Evolutionary conservation across 129 eudicot species (phyloP).

Genomic region (Kitagawia praeruptora): DNA sequence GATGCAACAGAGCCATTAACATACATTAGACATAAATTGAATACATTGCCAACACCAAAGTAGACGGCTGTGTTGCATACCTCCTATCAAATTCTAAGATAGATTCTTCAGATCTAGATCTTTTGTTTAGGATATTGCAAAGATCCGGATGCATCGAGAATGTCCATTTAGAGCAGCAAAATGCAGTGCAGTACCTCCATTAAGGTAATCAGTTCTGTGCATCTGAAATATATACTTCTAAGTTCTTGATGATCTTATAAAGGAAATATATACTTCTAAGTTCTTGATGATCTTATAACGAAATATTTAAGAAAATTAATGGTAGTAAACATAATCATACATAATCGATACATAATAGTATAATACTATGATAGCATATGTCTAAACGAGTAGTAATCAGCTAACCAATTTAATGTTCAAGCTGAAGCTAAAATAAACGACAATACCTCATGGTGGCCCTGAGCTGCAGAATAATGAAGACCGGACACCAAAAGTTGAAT

Average conservation of each 20-base stretch:
- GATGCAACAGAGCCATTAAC: constrained; percentile 8
- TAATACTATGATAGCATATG: neutral
- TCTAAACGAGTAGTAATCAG: neutral
- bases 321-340: constrained; percentile 36
- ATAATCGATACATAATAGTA: constrained; percentile 19
- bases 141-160: constrained; percentile 76
- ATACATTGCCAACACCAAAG: neutral
- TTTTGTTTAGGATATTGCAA: constrained; percentile 47
- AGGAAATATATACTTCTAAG: constrained; percentile 13
- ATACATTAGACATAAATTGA: neutral
- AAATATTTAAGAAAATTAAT: constrained; percentile 9
- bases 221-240: constrained; percentile 41
- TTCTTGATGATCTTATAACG: constrained; percentile 3
- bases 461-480: constrained; percentile 93
- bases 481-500: constrained; percentile 78
- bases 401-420: neutral
- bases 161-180: constrained; percentile 96
- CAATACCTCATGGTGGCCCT: constrained; percentile 97
- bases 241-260: constrained; percentile 10
- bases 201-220: constrained; percentile 74
- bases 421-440: neutral
- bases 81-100: constrained; percentile 40
- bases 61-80: constrained; percentile 21
- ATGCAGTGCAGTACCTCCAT: constrained; percentile 92
- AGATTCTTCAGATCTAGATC: constrained; percentile 32